Percentiles rank a stretch among this genome's conserved stretches.
Evolutionary conservation across 805 yeast species (phyloP).

Genomic region (Cyberlindnera euphorbiiphila): DNA sequence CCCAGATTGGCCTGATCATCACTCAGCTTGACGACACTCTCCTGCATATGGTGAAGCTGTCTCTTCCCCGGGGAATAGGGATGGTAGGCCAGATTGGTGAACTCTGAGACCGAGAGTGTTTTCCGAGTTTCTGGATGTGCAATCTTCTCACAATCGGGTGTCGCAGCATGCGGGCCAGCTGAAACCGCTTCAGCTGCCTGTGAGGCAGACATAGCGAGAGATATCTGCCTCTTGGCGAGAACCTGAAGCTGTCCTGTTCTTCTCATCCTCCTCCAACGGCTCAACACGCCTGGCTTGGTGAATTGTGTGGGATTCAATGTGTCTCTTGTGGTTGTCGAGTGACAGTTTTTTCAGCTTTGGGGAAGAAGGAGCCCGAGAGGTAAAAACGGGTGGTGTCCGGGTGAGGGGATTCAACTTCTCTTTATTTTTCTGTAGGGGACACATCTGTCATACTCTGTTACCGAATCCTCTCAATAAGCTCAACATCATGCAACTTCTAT

Average conservation of each 20-base stretch:
- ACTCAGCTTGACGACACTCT: background rate
- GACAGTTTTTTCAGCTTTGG: no score
- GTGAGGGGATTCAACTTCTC: no score
- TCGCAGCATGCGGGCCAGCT: background rate
- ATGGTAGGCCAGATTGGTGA: slow-evolving; percentile 2
- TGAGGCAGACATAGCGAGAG: slow-evolving; percentile 4
- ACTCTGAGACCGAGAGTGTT: slow-evolving; percentile 1
- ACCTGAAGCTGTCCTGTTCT: background rate
- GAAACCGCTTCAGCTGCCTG: slow-evolving; percentile 1
- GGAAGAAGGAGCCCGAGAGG: no score
- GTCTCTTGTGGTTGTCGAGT: no score
- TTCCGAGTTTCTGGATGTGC: background rate
- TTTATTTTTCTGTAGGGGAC: no score
- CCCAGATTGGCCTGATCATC: background rate
- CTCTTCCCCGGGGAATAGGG: slow-evolving; percentile 2
- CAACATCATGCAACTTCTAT: no score
- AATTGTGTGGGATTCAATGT: no score
- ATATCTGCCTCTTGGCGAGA: slow-evolving; percentile 6
- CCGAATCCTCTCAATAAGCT: no score
- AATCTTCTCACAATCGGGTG: slow-evolving; percentile 1
- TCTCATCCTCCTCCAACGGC: background rate
- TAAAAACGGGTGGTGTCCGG: no score
- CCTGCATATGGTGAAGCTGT: background rate
- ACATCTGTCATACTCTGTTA: no score
- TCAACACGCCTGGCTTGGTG: no score